Evolutionary conservation across 805 yeast species (phyloP), one percentile per base, ranked within the genome.

Genomic region (Candida xiaguanensis): DNA sequence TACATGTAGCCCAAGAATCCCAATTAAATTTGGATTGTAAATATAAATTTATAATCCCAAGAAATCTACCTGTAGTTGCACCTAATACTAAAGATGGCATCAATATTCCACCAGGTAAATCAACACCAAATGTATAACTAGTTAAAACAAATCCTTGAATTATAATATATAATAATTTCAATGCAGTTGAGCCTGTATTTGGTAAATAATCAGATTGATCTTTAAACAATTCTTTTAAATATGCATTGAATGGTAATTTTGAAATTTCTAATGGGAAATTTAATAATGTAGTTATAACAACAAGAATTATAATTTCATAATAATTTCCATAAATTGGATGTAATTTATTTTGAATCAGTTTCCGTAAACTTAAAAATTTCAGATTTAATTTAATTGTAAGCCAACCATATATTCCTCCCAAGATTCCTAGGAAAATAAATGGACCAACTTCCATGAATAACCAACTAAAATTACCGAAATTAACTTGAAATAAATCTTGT

Each of bases 401-500:
- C 15, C 74, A 67, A 4, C 95, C 93, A 51, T 75, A 74, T 6
- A 74, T 37, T 0, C 93, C 95, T 31, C 95, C 91, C 6, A 77
- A 36, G 0, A 77, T 58, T 0, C 95, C 96, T 14, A 87, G 60
- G 1, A 79, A 25, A n/a, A 82, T 61, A 52, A 86, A 88, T 1
- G 95, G 93, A 5, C 83, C 46, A 2, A 82, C 58, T 51, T 87
- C 96, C 53, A 83, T 56, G 34, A 74, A 63, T 15, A 85, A 68
- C 93, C 95, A 88, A 41, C 77, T 72, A 47, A 83, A 74, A 51
- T 82, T 82, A 37, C 82, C 79, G 37, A 75, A 75, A 45, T 81
- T 85, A n/a, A 77, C 78, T 47, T 75, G 80, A 36, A 83, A 74
- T 22, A 67, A 53, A 35, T 72, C 65, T n/a, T 77, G 71, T 36